Evolutionary conservation across 2,329 filamentous ascomycete genomes (phyloP), one percentile per base, ranked within the genome.

Genomic region (Aspergillus oerlinghausenensis): DNA sequence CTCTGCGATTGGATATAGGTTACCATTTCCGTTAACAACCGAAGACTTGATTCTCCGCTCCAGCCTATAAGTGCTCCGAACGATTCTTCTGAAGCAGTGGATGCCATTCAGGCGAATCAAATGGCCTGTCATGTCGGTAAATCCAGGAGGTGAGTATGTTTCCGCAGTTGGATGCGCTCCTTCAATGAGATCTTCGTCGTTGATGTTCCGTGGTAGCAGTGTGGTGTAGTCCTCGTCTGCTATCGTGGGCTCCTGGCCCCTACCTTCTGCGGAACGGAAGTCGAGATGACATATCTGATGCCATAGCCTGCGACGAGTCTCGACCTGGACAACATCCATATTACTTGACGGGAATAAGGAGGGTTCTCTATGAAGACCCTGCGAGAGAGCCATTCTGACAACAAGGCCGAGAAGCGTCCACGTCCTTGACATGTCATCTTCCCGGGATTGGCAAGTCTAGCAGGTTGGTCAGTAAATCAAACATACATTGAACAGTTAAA

Each of bases 251-350:
- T 56, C 57, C 38, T 56, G 57, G 8, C 57, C 57, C 28, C 43
- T 56, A 17, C 49, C 50, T 42, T 59, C 57, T 11, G 57, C 57
- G 17, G 57, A 59, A 14, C 57, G 38, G 5, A 56, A 59, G 32
- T 59, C 57, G 1, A 59, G 50, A 47, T 59, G 45, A 40, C 57
- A 59, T 50, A 59, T 59, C 40, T 59, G 57, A 50, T 56, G 54
- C 57, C 57, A 59, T 11, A 60, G 28, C 3, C 57, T 38, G 14
- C 55, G 57, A 23, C 57, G 52, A 52, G 55, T 35, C 40, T 57
- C 55, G 9, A 57, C 43, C 23, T 60, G 57, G 14, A 60, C 45
- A 7, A 52, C 57, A 26, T 60, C 57, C 48, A 60, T 54, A 25
- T 52, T 57, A 8, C 45, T 49, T 25, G 57, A 60, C 3, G 51